phyloP scores from a whole-genome alignment of 768 basidiomycete genomes.

The Sporobolomyces roseus region DNA sequence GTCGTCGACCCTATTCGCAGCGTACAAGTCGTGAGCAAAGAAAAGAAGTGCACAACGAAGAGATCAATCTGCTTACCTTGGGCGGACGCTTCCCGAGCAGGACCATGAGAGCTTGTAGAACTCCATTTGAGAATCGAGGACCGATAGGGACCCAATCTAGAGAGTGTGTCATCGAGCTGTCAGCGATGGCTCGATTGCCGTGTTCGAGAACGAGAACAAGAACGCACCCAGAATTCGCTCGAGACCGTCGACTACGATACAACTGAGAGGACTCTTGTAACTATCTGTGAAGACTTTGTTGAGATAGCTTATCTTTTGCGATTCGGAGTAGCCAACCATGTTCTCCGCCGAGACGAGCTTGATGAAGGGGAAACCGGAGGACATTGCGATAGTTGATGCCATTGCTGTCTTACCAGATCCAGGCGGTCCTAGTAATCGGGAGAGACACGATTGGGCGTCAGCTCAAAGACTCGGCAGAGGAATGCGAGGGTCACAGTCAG shows the following conservation, averaged over 20 bases:
- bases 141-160: slow-evolving; percentile 95
- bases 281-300: slow-evolving; percentile 90
- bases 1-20: slow-evolving; percentile 68
- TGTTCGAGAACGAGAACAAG: too few relatives aligned
- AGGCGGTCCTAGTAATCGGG: slow-evolving; percentile 63
- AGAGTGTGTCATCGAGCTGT: too few relatives aligned
- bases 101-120: slow-evolving; percentile 84
- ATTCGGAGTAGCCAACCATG: slow-evolving; percentile 94
- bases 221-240: slow-evolving; percentile 81
- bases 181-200: too few relatives aligned
- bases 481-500: too few relatives aligned
- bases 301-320: slow-evolving; percentile 83
- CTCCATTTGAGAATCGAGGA: slow-evolving; percentile 89
- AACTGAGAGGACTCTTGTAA: slow-evolving; percentile 94
- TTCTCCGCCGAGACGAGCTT: slow-evolving; percentile 91
- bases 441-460: too few relatives aligned
- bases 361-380: slow-evolving; percentile 94
- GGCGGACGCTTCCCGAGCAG: slow-evolving; percentile 84
- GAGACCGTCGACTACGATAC: slow-evolving; percentile 90
- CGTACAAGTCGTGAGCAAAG: background rate
- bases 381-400: slow-evolving; percentile 86
- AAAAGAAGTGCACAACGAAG: background rate
- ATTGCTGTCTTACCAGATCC: slow-evolving; percentile 93
- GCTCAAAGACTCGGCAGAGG: too few relatives aligned
- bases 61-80: slow-evolving; percentile 59